Percentiles rank a stretch among this genome's conserved stretches.
Conservation (phyloP, 345 rosid species). For the Acer negundo region DNA sequence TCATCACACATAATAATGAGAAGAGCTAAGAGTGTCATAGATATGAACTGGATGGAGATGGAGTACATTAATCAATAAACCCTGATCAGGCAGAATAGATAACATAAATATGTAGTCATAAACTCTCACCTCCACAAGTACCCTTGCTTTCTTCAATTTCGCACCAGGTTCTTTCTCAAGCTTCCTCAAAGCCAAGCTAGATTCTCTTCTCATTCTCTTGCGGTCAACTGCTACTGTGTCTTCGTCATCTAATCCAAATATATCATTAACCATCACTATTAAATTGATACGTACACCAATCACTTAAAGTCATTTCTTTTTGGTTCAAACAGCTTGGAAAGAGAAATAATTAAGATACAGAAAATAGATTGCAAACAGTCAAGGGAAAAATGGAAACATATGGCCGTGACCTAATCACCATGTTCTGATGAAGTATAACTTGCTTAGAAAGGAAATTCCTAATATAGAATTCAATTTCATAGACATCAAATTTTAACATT, state of each 20-base stretch:
- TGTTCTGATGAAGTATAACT: background rate
- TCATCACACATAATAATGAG: background rate
- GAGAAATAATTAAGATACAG: background rate
- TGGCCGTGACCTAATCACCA: background rate
- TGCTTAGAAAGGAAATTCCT: background rate
- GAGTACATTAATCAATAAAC: background rate
- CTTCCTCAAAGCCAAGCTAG: slow-evolving; percentile 35
- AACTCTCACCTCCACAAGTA: slow-evolving; percentile 74
- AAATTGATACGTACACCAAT: background rate
- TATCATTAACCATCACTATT: slow-evolving; percentile 18
- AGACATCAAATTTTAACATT: background rate
- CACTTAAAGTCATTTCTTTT: background rate
- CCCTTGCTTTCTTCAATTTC: slow-evolving; percentile 66
- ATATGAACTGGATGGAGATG: background rate
- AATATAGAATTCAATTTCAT: background rate
- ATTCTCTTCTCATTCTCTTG: slow-evolving; percentile 42
- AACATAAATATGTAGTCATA: background rate
- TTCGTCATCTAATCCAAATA: slow-evolving; percentile 39
- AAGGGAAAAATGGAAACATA: background rate
- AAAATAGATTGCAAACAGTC: background rate
- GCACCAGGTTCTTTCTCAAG: slow-evolving; percentile 41
- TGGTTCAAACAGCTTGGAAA: background rate
- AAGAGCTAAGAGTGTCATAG: background rate
- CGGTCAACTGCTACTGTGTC: slow-evolving; percentile 38
- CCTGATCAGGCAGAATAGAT: background rate